phyloP scores from a whole-genome alignment of 108 stramenopile species.

The Cyclotella cryptica region DNA sequence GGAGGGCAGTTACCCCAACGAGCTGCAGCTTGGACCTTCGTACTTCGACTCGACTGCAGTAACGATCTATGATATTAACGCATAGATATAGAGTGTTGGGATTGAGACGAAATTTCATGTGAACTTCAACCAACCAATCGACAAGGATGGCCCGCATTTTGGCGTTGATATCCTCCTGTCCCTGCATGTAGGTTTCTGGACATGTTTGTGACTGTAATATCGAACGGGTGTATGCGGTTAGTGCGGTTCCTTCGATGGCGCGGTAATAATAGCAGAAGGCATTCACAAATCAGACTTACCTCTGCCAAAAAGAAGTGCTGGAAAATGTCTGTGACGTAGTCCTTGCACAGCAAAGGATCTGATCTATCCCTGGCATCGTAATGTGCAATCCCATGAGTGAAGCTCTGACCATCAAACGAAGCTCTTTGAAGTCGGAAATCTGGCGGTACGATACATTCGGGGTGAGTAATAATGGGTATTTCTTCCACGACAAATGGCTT shows the following conservation, averaged over 20 bases:
- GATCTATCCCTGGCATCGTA: conserved; percentile 45
- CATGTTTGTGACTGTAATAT: conserved; percentile 20
- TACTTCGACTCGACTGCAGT: conserved; percentile 75
- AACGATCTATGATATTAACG: conserved; percentile 88
- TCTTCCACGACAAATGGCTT: background rate
- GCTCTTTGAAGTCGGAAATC: conserved; percentile 39
- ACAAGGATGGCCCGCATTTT: conserved; percentile 92
- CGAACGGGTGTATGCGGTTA: background rate
- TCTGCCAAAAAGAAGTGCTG: conserved; percentile 79
- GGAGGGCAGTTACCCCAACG: conserved; percentile 95
- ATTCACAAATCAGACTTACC: conserved; percentile 48
- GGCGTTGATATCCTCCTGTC: conserved; percentile 84
- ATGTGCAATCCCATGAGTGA: conserved; percentile 52
- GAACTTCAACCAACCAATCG: conserved; percentile 96
- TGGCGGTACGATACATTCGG: conserved; percentile 36
- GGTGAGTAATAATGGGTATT: conserved; percentile 19
- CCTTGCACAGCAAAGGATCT: conserved; percentile 36
- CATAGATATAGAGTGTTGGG: conserved; percentile 89
- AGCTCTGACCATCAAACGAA: conserved; percentile 32
- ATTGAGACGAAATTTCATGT: conserved; percentile 90
- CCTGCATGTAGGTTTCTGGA: conserved; percentile 71
- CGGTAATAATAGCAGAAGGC: background rate
- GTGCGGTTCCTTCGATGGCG: background rate
- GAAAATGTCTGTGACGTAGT: conserved; percentile 87
- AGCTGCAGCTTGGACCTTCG: conserved; percentile 95